Evolutionary conservation across 2,329 filamentous ascomycete genomes (phyloP).

Genomic region (Alternaria burnsii): DNA sequence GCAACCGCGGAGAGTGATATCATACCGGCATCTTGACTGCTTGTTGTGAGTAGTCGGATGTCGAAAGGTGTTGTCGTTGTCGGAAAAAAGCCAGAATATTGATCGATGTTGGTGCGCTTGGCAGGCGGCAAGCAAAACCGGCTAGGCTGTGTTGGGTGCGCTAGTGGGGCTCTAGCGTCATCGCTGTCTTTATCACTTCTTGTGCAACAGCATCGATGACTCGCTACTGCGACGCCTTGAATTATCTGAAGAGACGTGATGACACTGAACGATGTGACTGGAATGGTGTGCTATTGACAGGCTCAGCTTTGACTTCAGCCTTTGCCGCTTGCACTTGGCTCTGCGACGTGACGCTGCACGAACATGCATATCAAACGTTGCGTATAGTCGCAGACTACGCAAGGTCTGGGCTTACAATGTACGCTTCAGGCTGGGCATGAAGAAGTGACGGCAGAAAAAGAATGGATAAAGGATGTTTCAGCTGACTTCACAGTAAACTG

Average conservation of each 20-base stretch:
- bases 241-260: not conserved
- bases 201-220: not conserved
- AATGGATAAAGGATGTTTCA: no score
- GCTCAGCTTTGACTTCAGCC: not conserved
- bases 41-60: slow-evolving; percentile 45
- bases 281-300: not conserved
- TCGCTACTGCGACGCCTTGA: not conserved
- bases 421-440: no score
- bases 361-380: not conserved
- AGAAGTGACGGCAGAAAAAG: no score
- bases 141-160: slow-evolving; percentile 6
- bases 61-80: slow-evolving; percentile 43
- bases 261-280: no score
- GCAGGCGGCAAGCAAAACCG: slow-evolving; percentile 8
- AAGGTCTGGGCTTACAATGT: no score
- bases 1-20: slow-evolving; percentile 14
- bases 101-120: slow-evolving; percentile 16
- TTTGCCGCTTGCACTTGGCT: not conserved
- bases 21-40: slow-evolving; percentile 53
- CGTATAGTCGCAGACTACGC: no score
- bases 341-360: not conserved
- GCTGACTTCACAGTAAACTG: no score
- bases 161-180: not conserved
- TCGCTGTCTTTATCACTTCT: not conserved
- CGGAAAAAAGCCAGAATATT: slow-evolving; percentile 17